Evolutionary conservation across 192 early-diverging fungal species (phyloP).

Genomic region (Pilaira anomala): DNA sequence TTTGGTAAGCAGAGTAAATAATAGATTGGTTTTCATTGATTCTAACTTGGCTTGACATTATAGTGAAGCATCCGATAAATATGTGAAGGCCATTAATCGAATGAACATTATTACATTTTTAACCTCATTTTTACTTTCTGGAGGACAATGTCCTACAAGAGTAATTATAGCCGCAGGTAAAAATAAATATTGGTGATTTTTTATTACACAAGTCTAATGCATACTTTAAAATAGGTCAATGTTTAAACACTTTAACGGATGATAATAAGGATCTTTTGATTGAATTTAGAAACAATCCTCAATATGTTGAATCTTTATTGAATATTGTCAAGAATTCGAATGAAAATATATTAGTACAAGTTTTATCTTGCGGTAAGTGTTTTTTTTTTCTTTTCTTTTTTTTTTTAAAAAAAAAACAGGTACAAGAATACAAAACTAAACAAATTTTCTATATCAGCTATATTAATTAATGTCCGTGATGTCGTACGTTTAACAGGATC

Average conservation of each 20-base stretch:
- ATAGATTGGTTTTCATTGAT: too few relatives aligned
- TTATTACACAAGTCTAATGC: not conserved
- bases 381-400: too few relatives aligned
- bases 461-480: constrained; percentile 48
- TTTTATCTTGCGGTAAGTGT: constrained; percentile 63
- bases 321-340: constrained; percentile 36
- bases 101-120: constrained; percentile 59
- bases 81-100: constrained; percentile 65
- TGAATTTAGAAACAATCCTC: constrained; percentile 56
- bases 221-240: constrained; percentile 55
- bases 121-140: constrained; percentile 60
- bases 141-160: constrained; percentile 45
- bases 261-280: constrained; percentile 62
- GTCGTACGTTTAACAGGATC: constrained; percentile 29
- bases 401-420: constrained; percentile 1
- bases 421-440: not conserved
- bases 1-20: constrained; percentile 29
- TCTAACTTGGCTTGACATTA: too few relatives aligned
- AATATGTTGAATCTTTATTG: constrained; percentile 50
- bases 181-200: not conserved
- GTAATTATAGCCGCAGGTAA: constrained; percentile 54
- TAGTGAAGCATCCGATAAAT: constrained; percentile 70
- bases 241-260: constrained; percentile 79
- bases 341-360: constrained; percentile 54
- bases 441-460: too few relatives aligned